A percentile compares a stretch with the other conserved stretches of the same genome.
phyloP scores from a whole-genome alignment of 345 rosid species.

The Hevea brasiliensis region DNA sequence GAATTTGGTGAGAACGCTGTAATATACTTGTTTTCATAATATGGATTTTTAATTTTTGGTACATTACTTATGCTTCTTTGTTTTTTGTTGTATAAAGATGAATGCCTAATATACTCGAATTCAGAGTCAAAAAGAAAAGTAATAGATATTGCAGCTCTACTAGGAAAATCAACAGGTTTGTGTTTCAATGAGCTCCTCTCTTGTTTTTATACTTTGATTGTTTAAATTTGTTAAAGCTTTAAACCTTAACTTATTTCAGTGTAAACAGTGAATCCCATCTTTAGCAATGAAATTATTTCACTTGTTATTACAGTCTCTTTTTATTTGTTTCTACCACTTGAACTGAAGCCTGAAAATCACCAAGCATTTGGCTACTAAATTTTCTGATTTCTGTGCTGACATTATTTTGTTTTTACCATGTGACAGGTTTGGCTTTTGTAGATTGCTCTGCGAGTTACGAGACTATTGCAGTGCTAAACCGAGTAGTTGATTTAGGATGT shows the following conservation, averaged over 20 bases:
- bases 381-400: neutral
- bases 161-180: slow-evolving; percentile 76
- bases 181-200: neutral
- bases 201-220: neutral
- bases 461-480: slow-evolving; percentile 49
- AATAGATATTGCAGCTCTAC: slow-evolving; percentile 48
- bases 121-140: slow-evolving; percentile 42
- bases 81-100: slow-evolving; percentile 32
- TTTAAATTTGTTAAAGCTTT: neutral
- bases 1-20: slow-evolving; percentile 42
- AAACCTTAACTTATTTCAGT: neutral
- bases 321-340: slow-evolving; percentile 2
- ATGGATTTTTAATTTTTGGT: neutral
- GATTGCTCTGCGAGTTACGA: slow-evolving; percentile 88
- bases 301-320: neutral
- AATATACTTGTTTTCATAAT: neutral
- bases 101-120: slow-evolving; percentile 35
- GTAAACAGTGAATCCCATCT: neutral
- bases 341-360: neutral
- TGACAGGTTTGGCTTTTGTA: slow-evolving; percentile 66
- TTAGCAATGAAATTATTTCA: neutral
- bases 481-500: slow-evolving; percentile 64
- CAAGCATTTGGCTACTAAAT: neutral
- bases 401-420: slow-evolving; percentile 19
- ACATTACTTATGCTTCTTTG: neutral